Conservation (phyloP, 495 filamentous ascomycete species). For the Penicillium cosmopolitanum region DNA sequence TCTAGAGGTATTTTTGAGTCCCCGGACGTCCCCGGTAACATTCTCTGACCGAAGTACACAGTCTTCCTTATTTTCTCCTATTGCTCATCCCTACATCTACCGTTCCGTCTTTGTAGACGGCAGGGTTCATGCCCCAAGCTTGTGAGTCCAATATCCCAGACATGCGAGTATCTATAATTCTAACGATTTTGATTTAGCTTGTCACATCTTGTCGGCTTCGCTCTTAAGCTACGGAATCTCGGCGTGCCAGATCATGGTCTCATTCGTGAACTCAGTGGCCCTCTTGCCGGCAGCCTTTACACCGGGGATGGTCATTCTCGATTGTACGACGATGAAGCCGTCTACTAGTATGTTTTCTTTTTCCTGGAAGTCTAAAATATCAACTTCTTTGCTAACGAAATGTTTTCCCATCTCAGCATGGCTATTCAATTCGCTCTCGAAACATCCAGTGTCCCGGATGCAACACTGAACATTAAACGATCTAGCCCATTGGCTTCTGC, state of each 20-base stretch:
- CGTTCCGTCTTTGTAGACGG: slow-evolving; percentile 95
- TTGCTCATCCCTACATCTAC: slow-evolving; percentile 88
- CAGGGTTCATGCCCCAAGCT: slow-evolving; percentile 88
- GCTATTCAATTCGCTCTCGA: slow-evolving; percentile 85
- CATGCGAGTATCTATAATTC: background rate
- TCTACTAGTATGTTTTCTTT: slow-evolving; percentile 60
- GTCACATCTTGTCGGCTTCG: slow-evolving; percentile 89
- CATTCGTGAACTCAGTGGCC: slow-evolving; percentile 84
- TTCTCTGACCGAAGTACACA: slow-evolving; percentile 26
- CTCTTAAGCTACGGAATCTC: slow-evolving; percentile 88
- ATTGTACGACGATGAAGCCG: slow-evolving; percentile 86
- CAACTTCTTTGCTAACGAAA: slow-evolving; percentile 2
- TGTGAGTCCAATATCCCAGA: slow-evolving; percentile 50
- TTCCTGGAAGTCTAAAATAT: slow-evolving; percentile 20
- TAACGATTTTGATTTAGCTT: slow-evolving; percentile 51
- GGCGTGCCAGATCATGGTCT: slow-evolving; percentile 92
- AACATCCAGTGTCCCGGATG: slow-evolving; percentile 65
- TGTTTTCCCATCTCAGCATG: slow-evolving; percentile 38
- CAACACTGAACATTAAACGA: slow-evolving; percentile 55
- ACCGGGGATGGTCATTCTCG: slow-evolving; percentile 90
- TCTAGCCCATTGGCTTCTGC: slow-evolving; percentile 52
- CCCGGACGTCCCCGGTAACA: background rate
- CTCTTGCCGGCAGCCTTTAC: slow-evolving; percentile 90
- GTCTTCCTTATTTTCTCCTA: slow-evolving; percentile 82
- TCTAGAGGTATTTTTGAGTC: slow-evolving; percentile 64